Evolutionary conservation across 2,329 filamentous ascomycete genomes (phyloP).

Genomic region (Harringtonia aguacate): DNA sequence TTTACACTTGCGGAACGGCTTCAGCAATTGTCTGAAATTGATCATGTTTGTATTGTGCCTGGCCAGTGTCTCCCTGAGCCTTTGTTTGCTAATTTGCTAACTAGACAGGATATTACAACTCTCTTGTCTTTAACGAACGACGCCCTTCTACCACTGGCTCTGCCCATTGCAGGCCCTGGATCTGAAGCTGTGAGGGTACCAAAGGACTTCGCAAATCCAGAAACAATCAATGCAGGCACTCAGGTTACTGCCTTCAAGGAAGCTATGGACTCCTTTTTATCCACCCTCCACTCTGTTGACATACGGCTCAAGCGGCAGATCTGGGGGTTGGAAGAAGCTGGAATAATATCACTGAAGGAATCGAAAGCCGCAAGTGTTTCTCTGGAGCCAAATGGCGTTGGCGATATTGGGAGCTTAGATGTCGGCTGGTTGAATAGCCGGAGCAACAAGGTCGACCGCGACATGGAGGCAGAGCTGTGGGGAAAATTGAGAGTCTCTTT

Average conservation of each 20-base stretch:
- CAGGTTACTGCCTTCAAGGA: conserved; percentile 47
- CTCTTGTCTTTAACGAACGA: conserved; percentile 39
- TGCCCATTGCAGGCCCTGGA: conserved; percentile 16
- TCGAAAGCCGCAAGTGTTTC: conserved; percentile 17
- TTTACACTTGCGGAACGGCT: conserved; percentile 71
- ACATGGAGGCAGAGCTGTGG: conserved; percentile 79
- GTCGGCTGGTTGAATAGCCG: conserved; percentile 85
- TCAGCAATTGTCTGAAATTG: conserved; percentile 68
- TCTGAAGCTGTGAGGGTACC: neutral
- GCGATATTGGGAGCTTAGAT: conserved; percentile 55
- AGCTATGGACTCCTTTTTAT: conserved; percentile 57
- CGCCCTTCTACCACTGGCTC: conserved; percentile 53
- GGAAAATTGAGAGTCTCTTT: conserved; percentile 46
- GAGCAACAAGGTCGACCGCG: conserved; percentile 68
- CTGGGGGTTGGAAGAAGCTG: conserved; percentile 70
- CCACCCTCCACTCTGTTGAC: conserved; percentile 61
- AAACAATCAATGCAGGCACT: conserved; percentile 23
- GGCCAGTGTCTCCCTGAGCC: neutral
- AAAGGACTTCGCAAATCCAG: conserved; percentile 6
- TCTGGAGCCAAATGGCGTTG: conserved; percentile 43
- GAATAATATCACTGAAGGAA: conserved; percentile 49
- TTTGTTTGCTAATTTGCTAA: conserved; percentile 16
- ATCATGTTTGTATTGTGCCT: conserved; percentile 54
- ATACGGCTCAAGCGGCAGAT: conserved; percentile 66
- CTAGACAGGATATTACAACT: conserved; percentile 33